Evolutionary conservation across 768 basidiomycete genomes (phyloP), one percentile per base, ranked within the genome.

Genomic region (Tulasnella sp.): DNA sequence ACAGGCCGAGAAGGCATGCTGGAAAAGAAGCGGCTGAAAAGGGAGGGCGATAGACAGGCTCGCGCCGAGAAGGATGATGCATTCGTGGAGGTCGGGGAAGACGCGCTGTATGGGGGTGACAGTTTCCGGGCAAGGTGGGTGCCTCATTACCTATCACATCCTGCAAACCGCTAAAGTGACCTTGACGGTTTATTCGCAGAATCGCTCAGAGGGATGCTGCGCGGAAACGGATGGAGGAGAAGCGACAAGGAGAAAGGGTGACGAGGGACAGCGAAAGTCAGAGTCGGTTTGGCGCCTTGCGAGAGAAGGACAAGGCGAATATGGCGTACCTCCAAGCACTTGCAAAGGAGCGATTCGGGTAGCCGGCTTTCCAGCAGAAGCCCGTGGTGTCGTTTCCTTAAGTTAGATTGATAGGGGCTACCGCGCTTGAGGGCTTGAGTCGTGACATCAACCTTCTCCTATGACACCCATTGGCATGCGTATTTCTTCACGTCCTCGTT

Each of bases 291-390:
- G 85, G 80, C 31, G 89, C 87, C 6, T 85, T 89, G 76, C 89
- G 87, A 79, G 90, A 91, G 81, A 96, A 93, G 81, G 95, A 97
- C 80, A 90, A 90, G 82, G 92, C 90, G 22, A 97, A 94, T 0
- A 98, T 98, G 94, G 94, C 94, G 76, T 96, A 96, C 94, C 95
- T 97, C 83, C 93, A 93, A 83, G 89, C 91, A 79, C 84, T 97
- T 81, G 96, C 95, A n/a, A 94, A 92, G 82, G 87, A 92, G 80
- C 85, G 92, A 75, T 97, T 93, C 79, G 94, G 94, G 2, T 52
- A 72, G 37, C 42, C 58, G 58, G 58, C 12, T 34, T 34, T 64
- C 31, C 15, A 64, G 22, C 31, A 8, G 31, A 29, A 29, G 15
- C 29, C 12, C 58, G 9, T n/a, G 58, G 25, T 29, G 31, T 64